A percentile compares a stretch with the other conserved stretches of the same genome.
Conservation (phyloP, 345 rosid species). For the Sonneratia alba region DNA sequence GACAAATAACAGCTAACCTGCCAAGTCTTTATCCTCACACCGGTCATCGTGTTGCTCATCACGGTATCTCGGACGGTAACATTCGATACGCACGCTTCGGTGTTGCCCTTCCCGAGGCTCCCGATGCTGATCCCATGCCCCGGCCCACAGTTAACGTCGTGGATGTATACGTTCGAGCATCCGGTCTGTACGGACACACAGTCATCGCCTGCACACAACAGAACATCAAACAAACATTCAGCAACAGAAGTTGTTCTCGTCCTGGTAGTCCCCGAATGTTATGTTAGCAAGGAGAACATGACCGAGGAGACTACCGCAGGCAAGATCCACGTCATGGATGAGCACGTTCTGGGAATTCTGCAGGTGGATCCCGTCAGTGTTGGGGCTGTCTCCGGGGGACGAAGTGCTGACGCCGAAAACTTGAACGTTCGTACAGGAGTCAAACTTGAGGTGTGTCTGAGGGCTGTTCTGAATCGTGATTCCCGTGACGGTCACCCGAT, state of each 20-base stretch:
- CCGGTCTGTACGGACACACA: conserved; percentile 80
- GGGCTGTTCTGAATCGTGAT: conserved; percentile 84
- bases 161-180: conserved; percentile 60
- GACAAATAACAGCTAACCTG: conserved; percentile 31
- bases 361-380: conserved; percentile 82
- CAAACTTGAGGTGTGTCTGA: conserved; percentile 75
- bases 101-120: conserved; percentile 53
- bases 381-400: conserved; percentile 75
- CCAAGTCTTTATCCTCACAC: conserved; percentile 87
- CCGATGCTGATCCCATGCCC: conserved; percentile 95
- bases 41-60: conserved; percentile 46
- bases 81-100: conserved; percentile 73
- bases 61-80: conserved; percentile 54
- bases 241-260: background rate
- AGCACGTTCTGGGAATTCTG: conserved; percentile 62
- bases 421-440: conserved; percentile 42
- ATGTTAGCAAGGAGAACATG: background rate
- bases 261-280: no score
- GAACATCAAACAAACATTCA: conserved; percentile 4
- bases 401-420: conserved; percentile 45
- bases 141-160: conserved; percentile 67
- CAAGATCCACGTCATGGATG: conserved; percentile 46
- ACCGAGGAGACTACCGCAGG: conserved; percentile 50
- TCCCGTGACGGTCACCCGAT: conserved; percentile 48
- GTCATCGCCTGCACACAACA: conserved; percentile 55